Base-by-base conservation (phyloP, 2,329 filamentous ascomycete species). In the Cladophialophora carrionii region DNA sequence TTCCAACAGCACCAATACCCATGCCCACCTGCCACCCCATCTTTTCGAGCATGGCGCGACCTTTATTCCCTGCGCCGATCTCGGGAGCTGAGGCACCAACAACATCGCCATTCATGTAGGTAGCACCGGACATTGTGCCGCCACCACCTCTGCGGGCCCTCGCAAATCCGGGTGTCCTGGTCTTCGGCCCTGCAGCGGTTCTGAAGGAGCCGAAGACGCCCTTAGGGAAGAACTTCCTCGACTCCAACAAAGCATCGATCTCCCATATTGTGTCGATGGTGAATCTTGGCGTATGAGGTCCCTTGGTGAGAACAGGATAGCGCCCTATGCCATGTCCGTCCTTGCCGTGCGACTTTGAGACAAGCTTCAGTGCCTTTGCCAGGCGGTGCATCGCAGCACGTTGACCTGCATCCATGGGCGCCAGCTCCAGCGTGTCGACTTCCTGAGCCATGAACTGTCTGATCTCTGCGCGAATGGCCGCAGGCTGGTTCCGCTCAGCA, bases 11-110 rank as follows among this genome's bases (percentile, higher is more conserved):
- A 59, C 95, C 95, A 0, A 99, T 83, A 1, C 90, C 90, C 74
- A 89, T 96, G 4, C 95, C 95, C 59, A 84, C 89, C 67, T 86
- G 90, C 93, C 95, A 99, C 3, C 95, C 95, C 95, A 98, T 98
- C 79, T 95, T 98, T 79, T 96, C 92, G 69, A 99, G 79, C 87
- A 99, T 90, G 2, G 87, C 87, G 57, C 92, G 86, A 10, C 95
- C 95, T 70, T 87, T 91, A 75, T 96, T 98, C 60, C 90, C 90
- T 4, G 82, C 81, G 0, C 91, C 90, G 34, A 99, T 83, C 75
- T 96, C 93, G 10, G 92, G 90, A 1, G 94, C 93, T 55, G 87
- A 86, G 1, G 86, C 91, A 55, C 94, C 95, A 2, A 98, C 92
- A 31, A 96, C 81, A 70, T 98, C 93, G 20, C 95, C 95, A 72